A percentile compares a stretch with the other conserved stretches of the same genome.
Evolutionary conservation across 768 basidiomycete species (phyloP).

Genomic region (Hortiboletus campestris): DNA sequence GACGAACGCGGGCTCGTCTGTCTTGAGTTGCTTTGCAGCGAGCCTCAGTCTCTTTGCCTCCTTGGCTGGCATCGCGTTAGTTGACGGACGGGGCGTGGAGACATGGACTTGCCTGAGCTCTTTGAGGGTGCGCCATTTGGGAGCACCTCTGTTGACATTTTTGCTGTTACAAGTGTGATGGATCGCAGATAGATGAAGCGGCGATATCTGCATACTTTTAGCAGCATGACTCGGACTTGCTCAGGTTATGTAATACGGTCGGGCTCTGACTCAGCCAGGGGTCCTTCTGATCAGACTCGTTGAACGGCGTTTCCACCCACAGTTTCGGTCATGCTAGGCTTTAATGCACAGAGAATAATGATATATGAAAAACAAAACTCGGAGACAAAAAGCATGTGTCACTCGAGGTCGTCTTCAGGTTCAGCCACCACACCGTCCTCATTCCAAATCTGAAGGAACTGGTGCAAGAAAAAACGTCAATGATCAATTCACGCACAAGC

Average conservation of each 20-base stretch:
- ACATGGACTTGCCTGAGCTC: slow-evolving; percentile 35
- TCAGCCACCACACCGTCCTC: slow-evolving; percentile 75
- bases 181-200: slow-evolving; percentile 1
- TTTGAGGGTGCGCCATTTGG: slow-evolving; percentile 33
- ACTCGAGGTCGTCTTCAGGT: slow-evolving; percentile 48
- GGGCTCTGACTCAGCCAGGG: too few relatives aligned
- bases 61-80: slow-evolving; percentile 49
- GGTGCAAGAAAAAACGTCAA: slow-evolving; percentile 1
- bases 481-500: background rate
- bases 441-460: slow-evolving; percentile 81
- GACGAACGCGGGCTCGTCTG: slow-evolving; percentile 72
- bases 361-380: slow-evolving; percentile 18
- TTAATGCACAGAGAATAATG: slow-evolving; percentile 27
- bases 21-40: slow-evolving; percentile 64
- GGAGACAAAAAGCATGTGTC: slow-evolving; percentile 5
- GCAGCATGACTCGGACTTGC: too few relatives aligned
- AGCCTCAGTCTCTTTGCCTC: slow-evolving; percentile 77
- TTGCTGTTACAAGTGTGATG: background rate
- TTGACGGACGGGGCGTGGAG: background rate
- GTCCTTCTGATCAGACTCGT: too few relatives aligned
- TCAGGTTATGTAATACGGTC: too few relatives aligned
- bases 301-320: too few relatives aligned
- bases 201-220: slow-evolving; percentile 17
- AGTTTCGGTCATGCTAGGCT: too few relatives aligned
- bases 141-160: slow-evolving; percentile 10